Percentiles rank a stretch among this genome's conserved stretches.
Evolutionary conservation across 495 filamentous ascomycete species (phyloP).

Genomic region (Penicillium silybi): DNA sequence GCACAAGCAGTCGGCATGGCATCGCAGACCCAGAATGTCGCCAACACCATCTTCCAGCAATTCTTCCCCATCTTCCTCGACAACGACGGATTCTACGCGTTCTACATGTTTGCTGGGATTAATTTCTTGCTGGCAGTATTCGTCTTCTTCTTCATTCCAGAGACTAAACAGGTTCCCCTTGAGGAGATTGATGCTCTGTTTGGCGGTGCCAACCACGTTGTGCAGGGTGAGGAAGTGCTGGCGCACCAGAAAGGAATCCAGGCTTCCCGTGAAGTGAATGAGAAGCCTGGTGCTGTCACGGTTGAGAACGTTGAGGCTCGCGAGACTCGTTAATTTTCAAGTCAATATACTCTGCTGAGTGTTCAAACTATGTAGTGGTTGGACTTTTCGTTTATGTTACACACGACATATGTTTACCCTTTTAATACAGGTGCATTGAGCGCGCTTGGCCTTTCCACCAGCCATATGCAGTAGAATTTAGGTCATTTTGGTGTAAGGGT

Average conservation of each 20-base stretch:
- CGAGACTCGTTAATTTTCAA: neutral
- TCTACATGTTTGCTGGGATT: constrained; percentile 50
- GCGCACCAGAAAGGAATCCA: constrained; percentile 24
- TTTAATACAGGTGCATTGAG: too few relatives aligned
- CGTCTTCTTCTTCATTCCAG: constrained; percentile 69
- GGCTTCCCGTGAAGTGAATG: constrained; percentile 9
- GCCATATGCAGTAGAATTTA: too few relatives aligned
- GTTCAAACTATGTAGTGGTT: neutral
- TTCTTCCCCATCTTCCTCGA: constrained; percentile 64
- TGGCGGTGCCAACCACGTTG: constrained; percentile 55
- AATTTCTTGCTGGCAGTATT: constrained; percentile 63
- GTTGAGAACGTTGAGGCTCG: constrained; percentile 25
- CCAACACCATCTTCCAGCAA: constrained; percentile 60
- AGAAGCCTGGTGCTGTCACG: constrained; percentile 25
- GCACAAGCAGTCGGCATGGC: constrained; percentile 67
- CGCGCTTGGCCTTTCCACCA: too few relatives aligned
- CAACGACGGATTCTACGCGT: constrained; percentile 51
- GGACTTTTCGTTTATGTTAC: neutral
- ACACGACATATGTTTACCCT: neutral
- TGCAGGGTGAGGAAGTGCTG: constrained; percentile 45
- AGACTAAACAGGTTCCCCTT: constrained; percentile 65
- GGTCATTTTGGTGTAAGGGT: too few relatives aligned
- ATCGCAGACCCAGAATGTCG: constrained; percentile 62
- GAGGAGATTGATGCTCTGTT: constrained; percentile 64
- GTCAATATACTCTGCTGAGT: neutral